Evolutionary conservation across 495 filamentous ascomycete genomes (phyloP).

Genomic region (Hypoxylon cercidicola): DNA sequence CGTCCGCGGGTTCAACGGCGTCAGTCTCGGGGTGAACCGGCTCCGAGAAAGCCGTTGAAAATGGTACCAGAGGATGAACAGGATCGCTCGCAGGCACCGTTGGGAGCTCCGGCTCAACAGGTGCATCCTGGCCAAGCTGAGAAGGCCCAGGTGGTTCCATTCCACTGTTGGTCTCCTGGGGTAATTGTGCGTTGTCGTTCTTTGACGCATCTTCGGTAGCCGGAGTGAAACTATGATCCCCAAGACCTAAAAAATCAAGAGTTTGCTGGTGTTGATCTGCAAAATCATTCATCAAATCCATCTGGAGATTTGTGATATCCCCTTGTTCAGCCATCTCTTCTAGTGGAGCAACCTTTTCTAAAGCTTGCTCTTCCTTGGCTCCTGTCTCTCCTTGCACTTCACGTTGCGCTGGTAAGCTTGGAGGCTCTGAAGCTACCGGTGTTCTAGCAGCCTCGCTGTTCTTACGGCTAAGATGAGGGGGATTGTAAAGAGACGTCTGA

Average conservation of each 20-base stretch:
- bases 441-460: constrained; percentile 31
- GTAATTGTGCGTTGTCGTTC: constrained; percentile 6
- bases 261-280: constrained; percentile 22
- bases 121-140: constrained; percentile 15
- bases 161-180: constrained; percentile 4
- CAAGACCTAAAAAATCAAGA: constrained; percentile 8
- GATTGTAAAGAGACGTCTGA: constrained; percentile 58
- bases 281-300: constrained; percentile 44
- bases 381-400: constrained; percentile 12
- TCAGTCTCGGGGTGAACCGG: constrained; percentile 48
- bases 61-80: constrained; percentile 53
- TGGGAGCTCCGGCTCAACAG: constrained; percentile 47
- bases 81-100: constrained; percentile 69
- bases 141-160: constrained; percentile 31
- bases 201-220: constrained; percentile 8
- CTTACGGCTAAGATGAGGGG: constrained; percentile 40
- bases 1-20: constrained; percentile 39
- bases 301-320: constrained; percentile 51
- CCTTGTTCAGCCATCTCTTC: constrained; percentile 44
- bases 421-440: constrained; percentile 51
- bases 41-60: constrained; percentile 60
- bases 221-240: constrained; percentile 18
- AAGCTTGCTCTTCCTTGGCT: constrained; percentile 6
- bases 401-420: constrained; percentile 11
- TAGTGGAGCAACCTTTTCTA: constrained; percentile 10